A percentile compares a stretch with the other conserved stretches of the same genome.
Conservation (phyloP, 805 yeast species). For the Yarrowia sp. region DNA sequence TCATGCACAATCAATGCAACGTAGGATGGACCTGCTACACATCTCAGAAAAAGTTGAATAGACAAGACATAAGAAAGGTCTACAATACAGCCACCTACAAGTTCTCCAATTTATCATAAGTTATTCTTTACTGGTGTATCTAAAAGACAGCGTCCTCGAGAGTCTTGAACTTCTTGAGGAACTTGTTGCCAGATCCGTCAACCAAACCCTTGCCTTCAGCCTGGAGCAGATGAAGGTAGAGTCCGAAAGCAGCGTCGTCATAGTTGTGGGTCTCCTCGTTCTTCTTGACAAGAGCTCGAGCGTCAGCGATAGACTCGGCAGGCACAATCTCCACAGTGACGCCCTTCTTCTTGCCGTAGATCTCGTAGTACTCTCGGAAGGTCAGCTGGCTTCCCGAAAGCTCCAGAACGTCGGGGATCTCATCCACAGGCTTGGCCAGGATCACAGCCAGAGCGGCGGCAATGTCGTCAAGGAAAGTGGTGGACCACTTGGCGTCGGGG, state of each 20-base stretch:
- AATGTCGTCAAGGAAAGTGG: constrained; percentile 45
- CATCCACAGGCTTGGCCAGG: constrained; percentile 42
- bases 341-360: constrained; percentile 44
- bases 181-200: neutral
- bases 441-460: constrained; percentile 45
- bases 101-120: neutral
- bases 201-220: constrained; percentile 3
- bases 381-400: constrained; percentile 42
- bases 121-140: neutral
- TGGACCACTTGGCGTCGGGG: constrained; percentile 40
- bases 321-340: constrained; percentile 41
- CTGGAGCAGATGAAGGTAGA: constrained; percentile 31
- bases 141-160: constrained; percentile 6
- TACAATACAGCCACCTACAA: no score
- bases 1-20: neutral
- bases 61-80: no score
- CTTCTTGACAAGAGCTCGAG: constrained; percentile 17
- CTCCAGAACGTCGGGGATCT: constrained; percentile 43
- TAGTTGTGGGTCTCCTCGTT: constrained; percentile 38
- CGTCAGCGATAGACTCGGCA: constrained; percentile 1
- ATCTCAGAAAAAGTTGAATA: no score
- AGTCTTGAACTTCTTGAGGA: constrained; percentile 20
- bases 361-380: constrained; percentile 40
- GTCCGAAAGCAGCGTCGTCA: constrained; percentile 26
- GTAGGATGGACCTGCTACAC: neutral